phyloP scores from a whole-genome alignment of 768 basidiomycete genomes.

The Cubamyces lactineus region DNA sequence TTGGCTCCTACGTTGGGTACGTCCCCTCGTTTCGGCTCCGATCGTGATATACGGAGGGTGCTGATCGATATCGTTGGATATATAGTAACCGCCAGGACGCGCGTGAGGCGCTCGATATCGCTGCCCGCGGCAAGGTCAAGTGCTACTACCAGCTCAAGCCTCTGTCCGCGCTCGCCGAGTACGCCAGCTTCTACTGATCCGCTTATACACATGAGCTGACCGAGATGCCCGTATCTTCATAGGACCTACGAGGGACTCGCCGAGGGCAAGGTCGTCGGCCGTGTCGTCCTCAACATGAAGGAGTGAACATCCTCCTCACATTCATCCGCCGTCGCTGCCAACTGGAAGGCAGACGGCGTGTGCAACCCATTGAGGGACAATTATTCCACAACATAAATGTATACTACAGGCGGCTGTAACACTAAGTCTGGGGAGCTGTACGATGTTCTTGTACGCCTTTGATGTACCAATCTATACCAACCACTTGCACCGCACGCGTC shows the following conservation, averaged over 20 bases:
- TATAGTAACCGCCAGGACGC: slow-evolving; percentile 84
- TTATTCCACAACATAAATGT: no score
- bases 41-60: slow-evolving; percentile 1
- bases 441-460: background rate
- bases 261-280: slow-evolving; percentile 50
- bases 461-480: slow-evolving; percentile 1
- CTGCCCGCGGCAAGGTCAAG: slow-evolving; percentile 69
- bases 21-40: background rate
- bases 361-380: background rate
- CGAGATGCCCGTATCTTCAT: background rate
- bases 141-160: slow-evolving; percentile 52
- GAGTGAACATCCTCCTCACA: slow-evolving; percentile 21
- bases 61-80: slow-evolving; percentile 40
- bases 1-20: slow-evolving; percentile 48
- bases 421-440: slow-evolving; percentile 9
- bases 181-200: slow-evolving; percentile 33
- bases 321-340: background rate
- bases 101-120: slow-evolving; percentile 77
- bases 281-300: slow-evolving; percentile 48
- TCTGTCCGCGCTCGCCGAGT: slow-evolving; percentile 56
- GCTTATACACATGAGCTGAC: background rate
- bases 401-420: slow-evolving; percentile 4
- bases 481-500: background rate
- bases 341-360: background rate
- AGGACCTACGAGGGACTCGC: slow-evolving; percentile 46